Evolutionary conservation across 2,329 filamentous ascomycete species (phyloP).

Genomic region (Penicillium polonicum): DNA sequence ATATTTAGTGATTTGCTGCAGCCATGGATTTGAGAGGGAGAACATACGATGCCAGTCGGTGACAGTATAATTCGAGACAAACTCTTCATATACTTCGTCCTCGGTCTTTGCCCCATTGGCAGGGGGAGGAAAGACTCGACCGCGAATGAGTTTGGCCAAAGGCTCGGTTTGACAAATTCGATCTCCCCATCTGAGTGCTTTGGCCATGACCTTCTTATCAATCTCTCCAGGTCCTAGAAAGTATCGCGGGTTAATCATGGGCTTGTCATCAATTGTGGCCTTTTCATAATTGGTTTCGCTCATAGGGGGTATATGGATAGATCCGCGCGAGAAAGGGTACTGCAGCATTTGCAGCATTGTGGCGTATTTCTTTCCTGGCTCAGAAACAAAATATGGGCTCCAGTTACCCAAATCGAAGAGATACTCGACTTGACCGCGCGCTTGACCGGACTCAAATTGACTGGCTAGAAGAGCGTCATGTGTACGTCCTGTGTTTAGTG

Average conservation of each 20-base stretch:
- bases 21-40: background rate
- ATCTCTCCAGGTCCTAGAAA: constrained; percentile 47
- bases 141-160: constrained; percentile 38
- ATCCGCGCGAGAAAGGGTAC: constrained; percentile 53
- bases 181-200: constrained; percentile 42
- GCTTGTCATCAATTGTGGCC: constrained; percentile 27
- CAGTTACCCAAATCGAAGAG: constrained; percentile 53
- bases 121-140: constrained; percentile 34
- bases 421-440: constrained; percentile 50
- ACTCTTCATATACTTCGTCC: constrained; percentile 4
- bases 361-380: constrained; percentile 46
- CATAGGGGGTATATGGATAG: constrained; percentile 45
- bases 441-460: constrained; percentile 8
- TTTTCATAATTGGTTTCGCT: background rate
- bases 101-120: constrained; percentile 8
- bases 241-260: constrained; percentile 47
- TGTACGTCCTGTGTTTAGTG: constrained; percentile 3
- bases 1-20: background rate
- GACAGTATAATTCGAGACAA: constrained; percentile 20
- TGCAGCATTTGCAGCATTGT: constrained; percentile 53
- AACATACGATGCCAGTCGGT: constrained; percentile 26
- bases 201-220: constrained; percentile 47
- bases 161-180: constrained; percentile 43
- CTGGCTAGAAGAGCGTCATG: constrained; percentile 15
- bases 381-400: constrained; percentile 40